Base-by-base conservation (phyloP, 306 rosid species). In the Crotalaria pallida region DNA sequence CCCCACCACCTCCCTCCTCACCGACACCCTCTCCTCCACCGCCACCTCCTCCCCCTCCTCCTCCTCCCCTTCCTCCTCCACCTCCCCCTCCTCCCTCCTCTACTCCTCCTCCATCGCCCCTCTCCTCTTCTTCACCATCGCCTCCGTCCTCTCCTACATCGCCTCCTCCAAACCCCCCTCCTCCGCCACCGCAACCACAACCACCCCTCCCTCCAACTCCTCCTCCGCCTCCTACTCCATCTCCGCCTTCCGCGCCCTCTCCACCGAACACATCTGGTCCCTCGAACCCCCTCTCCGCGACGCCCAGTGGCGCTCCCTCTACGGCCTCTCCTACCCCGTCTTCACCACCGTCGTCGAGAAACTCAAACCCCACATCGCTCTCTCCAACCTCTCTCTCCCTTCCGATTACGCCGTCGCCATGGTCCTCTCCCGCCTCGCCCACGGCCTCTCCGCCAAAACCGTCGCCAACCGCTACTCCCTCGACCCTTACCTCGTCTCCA, bases 211-310 rank as follows among this genome's bases (percentile, higher is more conserved):
- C 68, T 1, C 10, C 21, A 85, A 23, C 8, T 59, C 19, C 56
- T 59, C 84, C 66, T 60, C 88, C 31, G 89, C 89, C 67, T 87
- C 89, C 67, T 87, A 65, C 81, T 90, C 98, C 38, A 90, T 93
- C 23, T 82, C 96, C 2, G 97, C 97, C 50, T 90, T 94, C 80
- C 88, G 97, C 17, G 96, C 97, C 22, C 92, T 94, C 76, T 83
- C 96, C 44, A 90, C 98, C 0, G 97, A 94, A 36, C 94, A 88
- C 87, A 94, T 90, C 79, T 94, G 97, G 98, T 90, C 98, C 75
- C 90, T 93, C 0, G 94, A 93, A 41, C 87, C 97, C 68, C 96
- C 92, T 1, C 90, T 90, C 68, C 95, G 98, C 6, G 97, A 94
- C 36, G 92, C 97, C 11, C 97, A 84, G 13, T 94, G 97, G 97